Conservation (phyloP, 139 green algal species). For the Asterochloris sp. region DNA sequence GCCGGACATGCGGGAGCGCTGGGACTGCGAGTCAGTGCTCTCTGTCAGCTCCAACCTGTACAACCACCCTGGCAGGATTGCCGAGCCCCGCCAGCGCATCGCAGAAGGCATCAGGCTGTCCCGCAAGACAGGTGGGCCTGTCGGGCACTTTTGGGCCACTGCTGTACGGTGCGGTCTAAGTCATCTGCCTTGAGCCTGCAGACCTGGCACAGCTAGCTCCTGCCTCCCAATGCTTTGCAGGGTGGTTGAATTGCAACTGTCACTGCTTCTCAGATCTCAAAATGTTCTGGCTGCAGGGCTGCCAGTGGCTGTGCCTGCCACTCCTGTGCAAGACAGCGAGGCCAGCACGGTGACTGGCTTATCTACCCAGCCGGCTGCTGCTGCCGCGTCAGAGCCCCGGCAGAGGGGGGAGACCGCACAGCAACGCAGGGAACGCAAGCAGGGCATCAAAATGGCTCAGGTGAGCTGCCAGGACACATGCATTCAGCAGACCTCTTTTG, state of each 20-base stretch:
- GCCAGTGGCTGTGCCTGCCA: too few relatives aligned
- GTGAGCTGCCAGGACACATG: neutral
- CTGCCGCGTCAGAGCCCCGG: too few relatives aligned
- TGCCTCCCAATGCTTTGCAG: neutral
- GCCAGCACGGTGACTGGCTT: too few relatives aligned
- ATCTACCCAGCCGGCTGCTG: too few relatives aligned
- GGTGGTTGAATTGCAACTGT: neutral
- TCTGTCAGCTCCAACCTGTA: slow-evolving; percentile 76
- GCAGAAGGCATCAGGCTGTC: neutral
- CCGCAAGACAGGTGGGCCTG: neutral
- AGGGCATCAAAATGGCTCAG: neutral
- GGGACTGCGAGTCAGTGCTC: slow-evolving; percentile 90
- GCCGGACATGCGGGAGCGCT: slow-evolving; percentile 27
- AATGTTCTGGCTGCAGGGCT: neutral
- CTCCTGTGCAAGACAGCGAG: too few relatives aligned
- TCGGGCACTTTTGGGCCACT: too few relatives aligned
- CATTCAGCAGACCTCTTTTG: neutral
- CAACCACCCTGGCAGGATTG: slow-evolving; percentile 77
- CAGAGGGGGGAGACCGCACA: neutral
- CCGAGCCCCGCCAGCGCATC: neutral
- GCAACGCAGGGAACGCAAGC: neutral
- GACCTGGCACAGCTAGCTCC: neutral
- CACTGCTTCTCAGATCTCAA: neutral
- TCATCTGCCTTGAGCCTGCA: too few relatives aligned
- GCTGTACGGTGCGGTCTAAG: too few relatives aligned